A percentile compares a stretch with the other conserved stretches of the same genome.
Conservation (phyloP, 1,284 basidiomycete species). For the Apiotrichum akiyoshidainum region DNA sequence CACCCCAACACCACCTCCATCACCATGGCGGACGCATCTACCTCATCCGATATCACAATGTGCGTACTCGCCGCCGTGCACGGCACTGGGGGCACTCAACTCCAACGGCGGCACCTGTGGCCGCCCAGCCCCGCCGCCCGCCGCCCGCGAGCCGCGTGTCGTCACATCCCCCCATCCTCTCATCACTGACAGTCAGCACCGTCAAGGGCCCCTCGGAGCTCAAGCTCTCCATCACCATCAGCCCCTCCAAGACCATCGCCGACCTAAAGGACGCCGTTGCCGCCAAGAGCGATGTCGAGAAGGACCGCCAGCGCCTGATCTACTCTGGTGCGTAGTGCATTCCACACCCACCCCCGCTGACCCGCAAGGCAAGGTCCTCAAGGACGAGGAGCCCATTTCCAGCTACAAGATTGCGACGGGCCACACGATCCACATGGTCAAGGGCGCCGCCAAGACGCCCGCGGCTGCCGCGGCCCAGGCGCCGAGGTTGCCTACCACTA, state of each 20-base stretch:
- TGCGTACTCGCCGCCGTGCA: slow-evolving; percentile 11
- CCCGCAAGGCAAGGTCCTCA: slow-evolving; percentile 49
- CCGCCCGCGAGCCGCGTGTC: neutral
- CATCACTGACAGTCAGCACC: slow-evolving; percentile 29
- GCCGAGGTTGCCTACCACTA: slow-evolving; percentile 62
- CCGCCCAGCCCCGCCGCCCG: slow-evolving; percentile 1
- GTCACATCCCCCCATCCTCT: neutral
- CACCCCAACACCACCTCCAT: neutral
- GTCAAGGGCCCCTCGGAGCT: slow-evolving; percentile 75
- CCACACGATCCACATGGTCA: slow-evolving; percentile 91
- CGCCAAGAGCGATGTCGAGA: slow-evolving; percentile 75
- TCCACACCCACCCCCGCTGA: too few relatives aligned
- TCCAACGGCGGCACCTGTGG: too few relatives aligned
- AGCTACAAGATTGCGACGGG: slow-evolving; percentile 73
- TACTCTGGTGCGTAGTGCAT: slow-evolving; percentile 64
- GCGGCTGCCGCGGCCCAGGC: slow-evolving; percentile 33
- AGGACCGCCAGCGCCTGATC: slow-evolving; percentile 77
- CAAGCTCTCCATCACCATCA: slow-evolving; percentile 79
- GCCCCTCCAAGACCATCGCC: slow-evolving; percentile 64
- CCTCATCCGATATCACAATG: slow-evolving; percentile 31
- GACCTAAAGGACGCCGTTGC: slow-evolving; percentile 85
- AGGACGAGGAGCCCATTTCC: slow-evolving; percentile 79
- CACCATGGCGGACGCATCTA: slow-evolving; percentile 26
- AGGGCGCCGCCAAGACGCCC: slow-evolving; percentile 64
- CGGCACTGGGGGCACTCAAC: neutral